Evolutionary conservation across 345 rosid genomes (phyloP).

Genomic region (Noccaea caerulescens): DNA sequence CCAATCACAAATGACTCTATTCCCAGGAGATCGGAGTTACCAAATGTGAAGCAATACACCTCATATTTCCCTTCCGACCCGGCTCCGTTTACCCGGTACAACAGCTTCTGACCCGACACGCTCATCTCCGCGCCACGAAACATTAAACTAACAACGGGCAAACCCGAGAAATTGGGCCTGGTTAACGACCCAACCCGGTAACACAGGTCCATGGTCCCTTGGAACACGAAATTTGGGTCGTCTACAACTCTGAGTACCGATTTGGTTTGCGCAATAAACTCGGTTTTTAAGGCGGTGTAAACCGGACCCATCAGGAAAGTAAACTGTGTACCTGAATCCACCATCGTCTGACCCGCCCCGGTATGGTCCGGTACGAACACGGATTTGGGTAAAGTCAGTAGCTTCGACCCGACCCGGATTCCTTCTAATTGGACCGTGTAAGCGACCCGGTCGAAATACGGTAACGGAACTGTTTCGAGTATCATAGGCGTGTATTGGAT

Average conservation of each 20-base stretch:
- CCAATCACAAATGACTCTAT: slow-evolving; percentile 78
- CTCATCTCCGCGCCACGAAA: slow-evolving; percentile 74
- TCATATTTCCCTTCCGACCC: slow-evolving; percentile 55
- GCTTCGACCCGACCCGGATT: slow-evolving; percentile 54
- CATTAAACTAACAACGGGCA: slow-evolving; percentile 59
- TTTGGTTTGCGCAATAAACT: slow-evolving; percentile 57
- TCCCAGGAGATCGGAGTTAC: slow-evolving; percentile 75
- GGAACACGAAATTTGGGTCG: slow-evolving; percentile 64
- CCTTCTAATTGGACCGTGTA: slow-evolving; percentile 72
- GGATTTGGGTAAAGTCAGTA: slow-evolving; percentile 58
- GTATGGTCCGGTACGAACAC: slow-evolving; percentile 70
- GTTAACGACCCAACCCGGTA: slow-evolving; percentile 42
- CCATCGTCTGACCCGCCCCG: slow-evolving; percentile 87
- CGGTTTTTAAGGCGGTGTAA: slow-evolving; percentile 59
- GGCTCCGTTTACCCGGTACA: slow-evolving; percentile 67
- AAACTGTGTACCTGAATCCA: slow-evolving; percentile 83
- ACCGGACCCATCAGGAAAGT: slow-evolving; percentile 70
- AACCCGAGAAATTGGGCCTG: slow-evolving; percentile 34
- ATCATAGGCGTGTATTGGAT: slow-evolving; percentile 69
- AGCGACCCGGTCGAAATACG: slow-evolving; percentile 72
- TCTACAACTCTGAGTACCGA: slow-evolving; percentile 49
- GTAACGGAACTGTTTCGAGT: slow-evolving; percentile 57
- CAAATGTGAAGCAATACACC: slow-evolving; percentile 80
- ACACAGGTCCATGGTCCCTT: slow-evolving; percentile 83
- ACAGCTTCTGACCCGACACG: slow-evolving; percentile 59